Percentiles rank a stretch among this genome's conserved stretches.
Conservation (phyloP, 1,284 basidiomycete species). For the Pseudomicrostroma phylloplanum region DNA sequence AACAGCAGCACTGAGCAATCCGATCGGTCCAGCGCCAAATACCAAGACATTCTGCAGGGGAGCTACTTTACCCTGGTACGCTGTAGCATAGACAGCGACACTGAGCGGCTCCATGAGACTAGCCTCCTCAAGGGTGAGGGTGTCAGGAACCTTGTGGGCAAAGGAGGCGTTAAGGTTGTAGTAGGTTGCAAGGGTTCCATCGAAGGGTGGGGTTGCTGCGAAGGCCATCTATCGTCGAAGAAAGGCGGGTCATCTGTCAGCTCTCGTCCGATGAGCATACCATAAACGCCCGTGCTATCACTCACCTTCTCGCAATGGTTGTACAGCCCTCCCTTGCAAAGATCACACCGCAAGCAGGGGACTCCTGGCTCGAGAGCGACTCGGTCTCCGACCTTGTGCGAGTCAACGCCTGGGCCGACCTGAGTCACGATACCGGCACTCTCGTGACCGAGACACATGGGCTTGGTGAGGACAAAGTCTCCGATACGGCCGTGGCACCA, state of each 20-base stretch:
- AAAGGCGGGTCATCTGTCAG: neutral
- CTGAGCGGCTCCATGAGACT: conserved; percentile 82
- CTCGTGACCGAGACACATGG: conserved; percentile 70
- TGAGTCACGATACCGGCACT: conserved; percentile 56
- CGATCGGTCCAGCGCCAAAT: conserved; percentile 85
- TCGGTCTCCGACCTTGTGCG: conserved; percentile 72
- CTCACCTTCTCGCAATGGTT: conserved; percentile 7
- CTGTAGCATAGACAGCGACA: conserved; percentile 82
- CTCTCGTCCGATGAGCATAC: neutral
- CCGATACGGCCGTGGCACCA: conserved; percentile 51
- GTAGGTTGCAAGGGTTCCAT: conserved; percentile 74
- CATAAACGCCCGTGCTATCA: conserved; percentile 23
- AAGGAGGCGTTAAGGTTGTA: conserved; percentile 48
- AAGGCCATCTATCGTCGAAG: conserved; percentile 61
- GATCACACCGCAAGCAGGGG: conserved; percentile 64
- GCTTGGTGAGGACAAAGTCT: conserved; percentile 67
- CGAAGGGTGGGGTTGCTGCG: conserved; percentile 81
- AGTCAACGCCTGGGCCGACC: conserved; percentile 67
- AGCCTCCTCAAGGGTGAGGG: conserved; percentile 53
- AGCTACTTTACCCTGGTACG: conserved; percentile 67
- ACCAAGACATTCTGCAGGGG: conserved; percentile 54
- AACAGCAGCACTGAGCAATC: conserved; percentile 83
- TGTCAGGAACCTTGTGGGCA: conserved; percentile 51
- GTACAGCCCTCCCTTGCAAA: conserved; percentile 42
- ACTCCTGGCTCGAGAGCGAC: conserved; percentile 81